A percentile compares a stretch with the other conserved stretches of the same genome.
phyloP scores from a whole-genome alignment of 108 stramenopile genomes.

The Chaetoceros tenuissimus region DNA sequence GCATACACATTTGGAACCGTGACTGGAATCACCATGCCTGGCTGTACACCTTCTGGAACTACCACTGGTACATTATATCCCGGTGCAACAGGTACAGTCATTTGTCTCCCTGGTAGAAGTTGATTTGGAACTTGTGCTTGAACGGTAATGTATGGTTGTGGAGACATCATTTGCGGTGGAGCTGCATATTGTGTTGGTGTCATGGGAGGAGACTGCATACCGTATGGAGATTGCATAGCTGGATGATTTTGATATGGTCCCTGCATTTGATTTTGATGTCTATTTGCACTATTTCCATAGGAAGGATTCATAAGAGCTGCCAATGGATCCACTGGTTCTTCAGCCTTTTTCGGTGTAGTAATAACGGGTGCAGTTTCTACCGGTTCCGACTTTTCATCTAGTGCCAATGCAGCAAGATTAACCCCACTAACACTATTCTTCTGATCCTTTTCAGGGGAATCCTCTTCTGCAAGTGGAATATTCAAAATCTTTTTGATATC shows the following conservation, averaged over 20 bases:
- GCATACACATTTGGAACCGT: constrained; percentile 30
- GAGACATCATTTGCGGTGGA: constrained; percentile 4
- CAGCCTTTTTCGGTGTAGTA: constrained; percentile 4
- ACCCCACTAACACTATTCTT: constrained; percentile 17
- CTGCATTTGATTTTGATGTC: neutral
- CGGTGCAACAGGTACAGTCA: constrained; percentile 40
- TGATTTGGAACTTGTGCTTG: constrained; percentile 54
- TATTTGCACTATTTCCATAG: neutral
- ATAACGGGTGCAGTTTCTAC: neutral
- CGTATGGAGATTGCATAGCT: constrained; percentile 3
- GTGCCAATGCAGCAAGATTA: constrained; percentile 21
- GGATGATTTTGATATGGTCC: constrained; percentile 3
- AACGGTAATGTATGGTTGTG: constrained; percentile 29
- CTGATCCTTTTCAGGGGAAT: constrained; percentile 2
- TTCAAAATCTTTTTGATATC: neutral
- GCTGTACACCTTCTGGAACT: constrained; percentile 55
- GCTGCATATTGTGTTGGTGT: neutral
- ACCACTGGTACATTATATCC: constrained; percentile 34
- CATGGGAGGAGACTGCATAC: constrained; percentile 1
- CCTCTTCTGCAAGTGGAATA: neutral
- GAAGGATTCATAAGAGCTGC: constrained; percentile 28
- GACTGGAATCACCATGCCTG: constrained; percentile 62
- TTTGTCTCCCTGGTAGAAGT: constrained; percentile 43
- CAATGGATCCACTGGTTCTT: constrained; percentile 24
- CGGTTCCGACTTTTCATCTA: neutral